Evolutionary conservation across 371 early-diverging fungal species (phyloP), one percentile per base, ranked within the genome.

Genomic region (Rhizomucor pusillus): DNA sequence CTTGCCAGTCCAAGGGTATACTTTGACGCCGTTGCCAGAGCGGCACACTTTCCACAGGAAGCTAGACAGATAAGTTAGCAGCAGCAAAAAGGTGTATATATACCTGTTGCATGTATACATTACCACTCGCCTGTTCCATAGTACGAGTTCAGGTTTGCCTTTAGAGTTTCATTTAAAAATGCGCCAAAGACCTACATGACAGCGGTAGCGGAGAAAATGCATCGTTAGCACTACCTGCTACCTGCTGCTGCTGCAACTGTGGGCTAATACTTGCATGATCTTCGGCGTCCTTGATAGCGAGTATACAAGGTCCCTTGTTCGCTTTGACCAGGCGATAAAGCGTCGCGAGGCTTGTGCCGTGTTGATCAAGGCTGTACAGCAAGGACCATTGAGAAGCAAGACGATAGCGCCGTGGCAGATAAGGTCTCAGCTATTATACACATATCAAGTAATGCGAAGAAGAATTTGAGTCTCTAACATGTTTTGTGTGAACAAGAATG

Each of bases 101-200:
- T 73, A 10, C 11, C n/a, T 16, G 10, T 16, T 5, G 39, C 20
- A 44, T 4, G 13, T 22, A 16, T 14, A 13, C 43, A 29, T 69
- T 82, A 94, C 95, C 93, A 87, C 76, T 88, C 85, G 22, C 97
- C 95, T 39, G 91, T 92, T 14, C 97, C 97, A 55, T 90, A 94
- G 67, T 90, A 94, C 25, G 82, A 79, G 12, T 85, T 66, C 10
- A 19, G 7, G 16, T 69, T 72, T 36, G 82, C 69, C 45, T 78
- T 70, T 24, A 93, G 75, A 1, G 86, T 63, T 47, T 95, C 90
- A 39, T 77, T 88, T 14, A 89, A 59, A 69, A 85, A 96, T 4
- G 93, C 92, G 12, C 97, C 97, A 77, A 95, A 96, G 4, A 93
- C 77, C 91, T 91, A 73, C 36, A 19, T 35, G 5, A n/a, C n/a